These are phyloP conservation scores for Centaurea solstitialis DNA, from an alignment of 129 eudicot genomes.

Conservation along the genomic window DNA sequence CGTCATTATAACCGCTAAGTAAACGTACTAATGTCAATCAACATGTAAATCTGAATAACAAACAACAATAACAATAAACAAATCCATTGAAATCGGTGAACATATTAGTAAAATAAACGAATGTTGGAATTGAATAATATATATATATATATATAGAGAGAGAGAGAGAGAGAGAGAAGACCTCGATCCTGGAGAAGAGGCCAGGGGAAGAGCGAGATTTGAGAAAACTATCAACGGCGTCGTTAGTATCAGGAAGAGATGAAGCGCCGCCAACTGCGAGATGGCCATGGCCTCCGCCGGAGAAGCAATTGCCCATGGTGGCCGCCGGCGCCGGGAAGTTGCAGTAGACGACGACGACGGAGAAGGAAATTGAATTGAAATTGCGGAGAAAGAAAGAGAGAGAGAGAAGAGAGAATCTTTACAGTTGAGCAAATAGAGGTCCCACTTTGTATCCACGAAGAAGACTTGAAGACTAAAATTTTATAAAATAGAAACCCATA, in stretches of 20 bases:
- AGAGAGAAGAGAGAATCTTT: neutral
- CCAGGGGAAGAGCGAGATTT: slow-evolving; percentile 64
- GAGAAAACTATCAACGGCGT: slow-evolving; percentile 73
- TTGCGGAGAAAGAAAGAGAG: neutral
- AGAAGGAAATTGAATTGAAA: slow-evolving; percentile 10
- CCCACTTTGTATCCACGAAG: slow-evolving; percentile 22
- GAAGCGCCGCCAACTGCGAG: slow-evolving; percentile 75
- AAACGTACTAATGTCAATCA: neutral
- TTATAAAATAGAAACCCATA: too few species aligned
- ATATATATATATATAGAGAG: too few species aligned
- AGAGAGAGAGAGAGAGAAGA: slow-evolving; percentile 1
- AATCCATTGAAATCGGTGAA: slow-evolving; percentile 6
- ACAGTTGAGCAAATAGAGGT: slow-evolving; percentile 22
- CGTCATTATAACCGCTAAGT: neutral
- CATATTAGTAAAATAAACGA: neutral
- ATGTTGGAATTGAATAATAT: neutral
- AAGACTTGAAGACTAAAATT: neutral
- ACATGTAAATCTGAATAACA: neutral
- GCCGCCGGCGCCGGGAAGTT: too few species aligned
- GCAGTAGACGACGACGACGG: too few species aligned
- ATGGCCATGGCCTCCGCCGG: slow-evolving; percentile 64
- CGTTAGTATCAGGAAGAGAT: slow-evolving; percentile 43
- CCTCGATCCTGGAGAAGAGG: slow-evolving; percentile 94
- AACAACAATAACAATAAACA: neutral
- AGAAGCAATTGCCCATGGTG: slow-evolving; percentile 93